Conservation (phyloP, 2,329 filamentous ascomycete species). For the Hypoxylon sp. region DNA sequence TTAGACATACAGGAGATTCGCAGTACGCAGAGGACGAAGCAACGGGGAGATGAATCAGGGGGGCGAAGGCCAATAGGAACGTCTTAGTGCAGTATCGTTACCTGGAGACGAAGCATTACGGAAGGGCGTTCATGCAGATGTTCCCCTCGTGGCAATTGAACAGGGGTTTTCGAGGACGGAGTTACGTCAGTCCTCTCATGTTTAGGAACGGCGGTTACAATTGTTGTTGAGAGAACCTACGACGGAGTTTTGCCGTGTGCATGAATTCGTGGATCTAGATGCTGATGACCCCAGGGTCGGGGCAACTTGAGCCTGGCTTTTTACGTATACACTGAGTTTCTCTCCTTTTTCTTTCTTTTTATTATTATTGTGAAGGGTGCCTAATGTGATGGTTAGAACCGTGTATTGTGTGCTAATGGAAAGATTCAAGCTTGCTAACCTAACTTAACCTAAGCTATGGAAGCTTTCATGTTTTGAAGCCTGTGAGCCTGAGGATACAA, state of each 20-base stretch:
- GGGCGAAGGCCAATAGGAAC: conserved; percentile 17
- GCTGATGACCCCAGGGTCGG: conserved; percentile 29
- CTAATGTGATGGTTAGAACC: conserved; percentile 1
- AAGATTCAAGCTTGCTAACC: not conserved
- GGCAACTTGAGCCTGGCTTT: conserved; percentile 23
- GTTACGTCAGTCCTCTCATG: conserved; percentile 17
- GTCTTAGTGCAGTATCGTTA: conserved; percentile 28
- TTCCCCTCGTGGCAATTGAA: conserved; percentile 14
- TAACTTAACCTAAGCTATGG: not conserved
- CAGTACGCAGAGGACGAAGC: conserved; percentile 20
- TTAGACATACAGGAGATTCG: conserved; percentile 24
- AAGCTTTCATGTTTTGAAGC: too few relatives aligned
- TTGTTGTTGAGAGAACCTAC: conserved; percentile 12
- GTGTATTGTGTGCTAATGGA: not conserved
- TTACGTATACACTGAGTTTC: conserved; percentile 27
- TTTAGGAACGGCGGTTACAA: conserved; percentile 21
- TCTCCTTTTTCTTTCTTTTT: conserved; percentile 19
- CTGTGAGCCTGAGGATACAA: not conserved
- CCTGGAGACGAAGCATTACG: conserved; percentile 23
- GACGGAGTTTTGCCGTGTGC: conserved; percentile 6
- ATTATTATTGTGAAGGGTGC: not conserved
- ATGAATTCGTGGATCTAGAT: conserved; percentile 37
- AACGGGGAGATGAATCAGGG: conserved; percentile 19
- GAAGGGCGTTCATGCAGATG: conserved; percentile 29
- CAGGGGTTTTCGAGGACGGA: conserved; percentile 20